Base-by-base conservation (phyloP, 75 land plant genomes). In the Isoetes taiwanensis region DNA sequence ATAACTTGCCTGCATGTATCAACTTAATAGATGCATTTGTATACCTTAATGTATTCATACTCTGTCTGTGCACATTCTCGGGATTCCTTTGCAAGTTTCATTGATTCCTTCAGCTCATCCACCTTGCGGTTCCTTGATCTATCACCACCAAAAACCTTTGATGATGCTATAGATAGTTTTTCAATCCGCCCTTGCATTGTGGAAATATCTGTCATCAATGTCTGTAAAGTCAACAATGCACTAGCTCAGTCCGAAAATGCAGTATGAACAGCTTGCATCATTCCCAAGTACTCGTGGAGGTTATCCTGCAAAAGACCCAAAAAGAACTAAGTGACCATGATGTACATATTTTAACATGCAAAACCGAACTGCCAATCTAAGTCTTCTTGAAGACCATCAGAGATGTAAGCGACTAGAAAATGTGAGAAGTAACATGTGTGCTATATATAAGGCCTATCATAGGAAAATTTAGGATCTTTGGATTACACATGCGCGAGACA, bases 31-130 rank as follows among this genome's bases (percentile, higher is more conserved):
- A n/a, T n/a, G n/a, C n/a, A n/a, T n/a, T n/a, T n/a, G n/a, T n/a
- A n/a, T 74, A 90, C 96, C 96, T 90, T 85, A 57, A 90, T 90
- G 8, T 71, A 72, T 20, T 90, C 91, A 69, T 90, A 90, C 52
- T 90, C 86, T 62, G 63, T 70, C 26, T 64, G 61, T 2, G 93
- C 96, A 70, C 58, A 43, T 43, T 58, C 67, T 53, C 76, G 79
- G 28, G 91, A 78, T 68, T 85, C 90, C 68, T 82, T 86, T 5
- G 80, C 78, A 17, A 59, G 52, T 46, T 66, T 72, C 6, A 80
- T 38, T 6, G 75, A 61, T 33, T 79, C 96, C 52, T 80, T 82
- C 42, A 82, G 56, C 73, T 85, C 96, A 32, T 82, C 86, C 34
- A 82, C 38, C 62, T 73, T 90, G 9, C 86, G 75, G 52, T 68